Conservation (phyloP, 352 stramenopile species). For the Pythium rhizo-oryzae region DNA sequence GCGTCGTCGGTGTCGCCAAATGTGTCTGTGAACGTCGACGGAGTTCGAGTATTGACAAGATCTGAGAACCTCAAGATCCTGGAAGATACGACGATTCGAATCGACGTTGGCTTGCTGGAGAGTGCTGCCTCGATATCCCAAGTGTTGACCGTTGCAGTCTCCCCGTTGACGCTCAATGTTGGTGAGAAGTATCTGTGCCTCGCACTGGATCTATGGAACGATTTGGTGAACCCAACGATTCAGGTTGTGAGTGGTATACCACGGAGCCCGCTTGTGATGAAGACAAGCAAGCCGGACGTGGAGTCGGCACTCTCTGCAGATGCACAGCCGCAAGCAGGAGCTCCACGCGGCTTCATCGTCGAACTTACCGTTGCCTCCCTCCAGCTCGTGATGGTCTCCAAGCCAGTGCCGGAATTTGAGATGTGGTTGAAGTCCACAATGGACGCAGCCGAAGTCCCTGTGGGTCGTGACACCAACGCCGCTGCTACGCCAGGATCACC, state of each 20-base stretch:
- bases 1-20: not conserved
- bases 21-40: conserved; percentile 12
- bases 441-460: conserved; percentile 15
- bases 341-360: not conserved
- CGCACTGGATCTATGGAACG: conserved; percentile 30
- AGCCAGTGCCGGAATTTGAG: conserved; percentile 23
- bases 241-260: conserved; percentile 21
- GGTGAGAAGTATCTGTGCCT: conserved; percentile 30
- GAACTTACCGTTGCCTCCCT: conserved; percentile 16
- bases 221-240: conserved; percentile 25
- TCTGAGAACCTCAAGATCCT: conserved; percentile 28
- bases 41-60: conserved; percentile 15
- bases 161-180: conserved; percentile 26
- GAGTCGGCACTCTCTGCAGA: not conserved
- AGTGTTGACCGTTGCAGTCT: conserved; percentile 9
- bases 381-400: conserved; percentile 27
- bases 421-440: conserved; percentile 26
- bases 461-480: conserved; percentile 13
- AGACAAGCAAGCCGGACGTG: not conserved
- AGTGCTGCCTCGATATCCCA: not conserved
- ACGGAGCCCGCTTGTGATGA: conserved; percentile 9
- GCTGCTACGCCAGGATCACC: conserved; percentile 20
- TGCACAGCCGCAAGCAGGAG: not conserved
- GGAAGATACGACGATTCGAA: conserved; percentile 34
- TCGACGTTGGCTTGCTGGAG: conserved; percentile 9